A percentile compares a stretch with the other conserved stretches of the same genome.
These are phyloP conservation scores for Helotiales sp. DNA, from an alignment of 2,329 filamentous ascomycete species.

Conservation along the genomic window DNA sequence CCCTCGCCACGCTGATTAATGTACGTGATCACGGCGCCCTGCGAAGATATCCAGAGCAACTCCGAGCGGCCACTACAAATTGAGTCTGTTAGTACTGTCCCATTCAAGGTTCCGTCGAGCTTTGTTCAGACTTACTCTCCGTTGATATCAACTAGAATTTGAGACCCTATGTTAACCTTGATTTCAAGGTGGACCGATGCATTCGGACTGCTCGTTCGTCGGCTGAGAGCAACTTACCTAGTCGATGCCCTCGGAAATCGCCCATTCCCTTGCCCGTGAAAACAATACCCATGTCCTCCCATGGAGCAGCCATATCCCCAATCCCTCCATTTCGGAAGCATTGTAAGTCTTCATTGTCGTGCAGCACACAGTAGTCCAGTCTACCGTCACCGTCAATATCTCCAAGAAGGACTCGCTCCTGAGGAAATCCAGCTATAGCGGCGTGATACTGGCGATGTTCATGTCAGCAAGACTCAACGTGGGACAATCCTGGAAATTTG, in stretches of 20 bases:
- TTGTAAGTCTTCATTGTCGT: not conserved
- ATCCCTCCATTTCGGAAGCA: not conserved
- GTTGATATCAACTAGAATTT: not conserved
- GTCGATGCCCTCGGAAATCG: not conserved
- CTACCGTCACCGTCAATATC: constrained; percentile 46
- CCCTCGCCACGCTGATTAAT: constrained; percentile 8
- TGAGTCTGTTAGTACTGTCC: not conserved
- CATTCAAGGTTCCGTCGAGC: not conserved
- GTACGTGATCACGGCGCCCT: constrained; percentile 9
- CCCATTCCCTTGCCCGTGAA: not conserved
- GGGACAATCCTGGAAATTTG: no score
- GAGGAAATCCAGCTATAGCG: not conserved
- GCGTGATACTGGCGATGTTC: not conserved
- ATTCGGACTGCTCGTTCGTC: not conserved
- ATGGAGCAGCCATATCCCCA: not conserved
- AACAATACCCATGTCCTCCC: not conserved
- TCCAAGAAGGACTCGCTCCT: constrained; percentile 37
- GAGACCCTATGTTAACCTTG: not conserved
- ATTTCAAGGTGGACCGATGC: not conserved
- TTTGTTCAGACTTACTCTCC: not conserved
- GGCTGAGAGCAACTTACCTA: not conserved
- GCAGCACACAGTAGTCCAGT: constrained; percentile 43
- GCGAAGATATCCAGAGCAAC: constrained; percentile 26
- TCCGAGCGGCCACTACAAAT: constrained; percentile 32
- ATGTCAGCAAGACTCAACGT: no score